Evolutionary conservation across 2,329 filamentous ascomycete genomes (phyloP), one percentile per base, ranked within the genome.

Genomic region (Setomelanomma holmii): DNA sequence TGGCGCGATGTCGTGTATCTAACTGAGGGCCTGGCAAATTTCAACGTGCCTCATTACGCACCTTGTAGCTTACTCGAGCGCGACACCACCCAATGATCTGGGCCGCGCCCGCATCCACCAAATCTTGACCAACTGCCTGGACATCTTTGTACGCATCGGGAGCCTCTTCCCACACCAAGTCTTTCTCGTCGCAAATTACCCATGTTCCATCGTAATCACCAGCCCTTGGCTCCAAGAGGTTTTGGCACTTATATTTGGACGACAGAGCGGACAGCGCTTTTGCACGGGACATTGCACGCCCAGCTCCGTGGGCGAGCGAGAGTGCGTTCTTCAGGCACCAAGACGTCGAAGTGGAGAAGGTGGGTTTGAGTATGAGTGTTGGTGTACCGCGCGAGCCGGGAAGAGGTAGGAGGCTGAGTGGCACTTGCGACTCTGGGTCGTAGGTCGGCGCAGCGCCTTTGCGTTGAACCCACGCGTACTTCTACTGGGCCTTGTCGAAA

Each of bases 71-170:
- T 5, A 76, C 67, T 51, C 66, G 58, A 34, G 72, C 65, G 46
- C 63, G 51, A 54, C 67, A 74, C 66, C 67, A 72, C 1, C 74
- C 74, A 30, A 67, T 57, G 10, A 72, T 51, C 43, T 56, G 57
- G 10, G 68, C 71, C 41, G 67, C 69, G 12, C 69, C 75, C 33
- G 66, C 64, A 19, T 55, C 48, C 12, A 66, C 68, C 55, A 77
- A 51, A 59, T 76, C 75, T 34, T 67, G 66, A 5, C 64, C 68
- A 2, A 76, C 75, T 24, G 65, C 61, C 54, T 69, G 66, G 10
- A 77, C 69, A 45, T 76, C 67, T 49, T 75, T 75, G 49, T 73
- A 77, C 16, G 70, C 74, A 48, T 75, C 73, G 2, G 69, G 66
- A 11, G 72, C 71, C 55, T 77, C 74, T 55, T 77, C 72, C 53